These are phyloP conservation scores for Populus davidiana DNA, from an alignment of 345 rosid species.

Conservation along the genomic window DNA sequence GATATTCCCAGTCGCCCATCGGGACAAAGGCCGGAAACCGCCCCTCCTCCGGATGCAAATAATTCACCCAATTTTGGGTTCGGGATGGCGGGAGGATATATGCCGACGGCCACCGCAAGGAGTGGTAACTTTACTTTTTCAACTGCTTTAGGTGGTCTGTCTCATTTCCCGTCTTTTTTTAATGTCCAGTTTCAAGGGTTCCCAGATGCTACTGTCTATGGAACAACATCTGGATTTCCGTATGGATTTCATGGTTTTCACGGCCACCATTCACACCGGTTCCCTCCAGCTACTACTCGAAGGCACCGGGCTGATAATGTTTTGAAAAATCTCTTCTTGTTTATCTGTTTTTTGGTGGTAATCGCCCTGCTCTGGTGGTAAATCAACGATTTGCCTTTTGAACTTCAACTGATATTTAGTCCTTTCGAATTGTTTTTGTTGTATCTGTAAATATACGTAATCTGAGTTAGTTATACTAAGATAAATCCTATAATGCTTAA, in stretches of 20 bases:
- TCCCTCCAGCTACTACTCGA: slow-evolving; percentile 31
- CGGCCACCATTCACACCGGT: slow-evolving; percentile 51
- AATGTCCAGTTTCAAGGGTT: slow-evolving; percentile 74
- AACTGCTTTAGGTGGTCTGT: slow-evolving; percentile 55
- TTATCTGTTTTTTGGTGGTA: slow-evolving; percentile 54
- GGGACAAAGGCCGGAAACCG: slow-evolving; percentile 79
- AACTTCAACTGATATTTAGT: not conserved
- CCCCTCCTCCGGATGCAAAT: slow-evolving; percentile 46
- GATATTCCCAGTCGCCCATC: slow-evolving; percentile 65
- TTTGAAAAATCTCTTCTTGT: slow-evolving; percentile 50
- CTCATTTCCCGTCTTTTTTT: slow-evolving; percentile 70
- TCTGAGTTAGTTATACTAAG: not conserved
- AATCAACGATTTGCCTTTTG: slow-evolving; percentile 13
- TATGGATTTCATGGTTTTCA: slow-evolving; percentile 48
- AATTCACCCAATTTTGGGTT: slow-evolving; percentile 51
- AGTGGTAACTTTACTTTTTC: slow-evolving; percentile 65
- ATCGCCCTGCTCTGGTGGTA: slow-evolving; percentile 53
- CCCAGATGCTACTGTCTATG: slow-evolving; percentile 61
- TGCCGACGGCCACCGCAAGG: slow-evolving; percentile 63
- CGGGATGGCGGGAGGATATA: slow-evolving; percentile 69
- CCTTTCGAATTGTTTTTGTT: not conserved
- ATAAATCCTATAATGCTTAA: not conserved
- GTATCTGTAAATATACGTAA: not conserved
- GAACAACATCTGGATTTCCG: slow-evolving; percentile 61
- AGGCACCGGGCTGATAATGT: slow-evolving; percentile 51